These are phyloP conservation scores for Aspergillus sp. DNA, from an alignment of 2,329 filamentous ascomycete genomes.

Conservation along the genomic window DNA sequence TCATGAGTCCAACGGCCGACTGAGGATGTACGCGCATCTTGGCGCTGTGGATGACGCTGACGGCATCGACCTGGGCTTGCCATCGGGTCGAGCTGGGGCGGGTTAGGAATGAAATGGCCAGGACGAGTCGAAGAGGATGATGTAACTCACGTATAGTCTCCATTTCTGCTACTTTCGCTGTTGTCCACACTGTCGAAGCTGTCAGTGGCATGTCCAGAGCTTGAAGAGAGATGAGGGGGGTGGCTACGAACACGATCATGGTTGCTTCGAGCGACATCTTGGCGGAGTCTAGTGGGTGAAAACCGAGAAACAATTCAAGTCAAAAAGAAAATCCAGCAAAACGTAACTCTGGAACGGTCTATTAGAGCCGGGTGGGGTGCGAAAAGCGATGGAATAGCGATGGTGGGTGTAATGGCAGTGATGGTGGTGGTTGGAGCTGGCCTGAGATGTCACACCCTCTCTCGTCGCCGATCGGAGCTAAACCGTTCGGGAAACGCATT, in stretches of 20 bases:
- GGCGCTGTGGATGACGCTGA: conserved; percentile 90
- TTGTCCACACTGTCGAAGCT: conserved; percentile 71
- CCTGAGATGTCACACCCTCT: conserved; percentile 14
- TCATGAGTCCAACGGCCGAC: conserved; percentile 96
- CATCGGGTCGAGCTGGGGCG: conserved; percentile 78
- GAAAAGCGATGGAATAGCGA: no score
- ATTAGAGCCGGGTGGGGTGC: no score
- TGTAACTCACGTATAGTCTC: conserved; percentile 65
- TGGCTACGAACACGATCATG: conserved; percentile 70
- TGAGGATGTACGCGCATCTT: conserved; percentile 95
- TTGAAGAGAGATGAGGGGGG: conserved; percentile 1
- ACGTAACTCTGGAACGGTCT: not conserved
- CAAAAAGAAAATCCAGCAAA: not conserved
- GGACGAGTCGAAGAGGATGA: conserved; percentile 3
- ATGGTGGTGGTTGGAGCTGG: not conserved
- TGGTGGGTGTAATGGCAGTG: no score
- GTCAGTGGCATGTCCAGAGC: conserved; percentile 15
- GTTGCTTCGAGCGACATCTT: conserved; percentile 98
- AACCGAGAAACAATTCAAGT: no score
- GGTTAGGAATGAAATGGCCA: conserved; percentile 11
- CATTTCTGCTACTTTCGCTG: conserved; percentile 96
- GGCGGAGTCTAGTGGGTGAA: conserved; percentile 33
- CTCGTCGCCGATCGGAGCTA: conserved; percentile 9
- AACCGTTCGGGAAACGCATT: conserved; percentile 10
- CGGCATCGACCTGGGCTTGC: conserved; percentile 92